Conservation (phyloP, 2,329 filamentous ascomycete species). For the Aspergillus nomiae region DNA sequence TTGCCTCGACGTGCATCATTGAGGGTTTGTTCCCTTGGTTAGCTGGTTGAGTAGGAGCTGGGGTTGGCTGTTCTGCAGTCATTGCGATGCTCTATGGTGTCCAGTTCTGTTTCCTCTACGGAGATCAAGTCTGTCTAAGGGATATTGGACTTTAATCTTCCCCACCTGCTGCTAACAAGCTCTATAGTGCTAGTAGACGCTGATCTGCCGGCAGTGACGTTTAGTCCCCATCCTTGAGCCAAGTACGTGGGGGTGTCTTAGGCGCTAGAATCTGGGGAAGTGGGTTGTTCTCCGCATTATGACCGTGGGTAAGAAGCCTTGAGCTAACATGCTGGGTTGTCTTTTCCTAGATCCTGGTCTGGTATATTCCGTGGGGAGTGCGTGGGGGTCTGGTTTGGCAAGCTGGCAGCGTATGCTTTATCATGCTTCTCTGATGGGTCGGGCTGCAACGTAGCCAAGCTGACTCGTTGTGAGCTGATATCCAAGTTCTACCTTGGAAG, state of each 20-base stretch:
- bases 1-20: conserved; percentile 13
- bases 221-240: neutral
- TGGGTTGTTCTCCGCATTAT: conserved; percentile 6
- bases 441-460: no score
- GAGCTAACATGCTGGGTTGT: neutral
- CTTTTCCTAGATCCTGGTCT: neutral
- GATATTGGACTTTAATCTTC: neutral
- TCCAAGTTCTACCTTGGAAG: neutral
- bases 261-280: neutral
- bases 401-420: no score
- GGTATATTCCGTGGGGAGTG: neutral
- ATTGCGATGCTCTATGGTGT: neutral
- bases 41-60: neutral
- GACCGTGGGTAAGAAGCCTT: neutral
- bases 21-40: neutral
- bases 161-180: neutral
- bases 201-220: neutral
- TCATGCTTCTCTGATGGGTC: no score
- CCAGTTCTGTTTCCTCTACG: neutral
- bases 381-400: neutral
- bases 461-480: neutral
- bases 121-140: neutral
- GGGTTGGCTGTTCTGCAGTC: neutral
- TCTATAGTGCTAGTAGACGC: neutral
- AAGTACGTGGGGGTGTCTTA: conserved; percentile 2